Base-by-base conservation (phyloP, 805 yeast genomes). In the Ogataea chonburiensis region DNA sequence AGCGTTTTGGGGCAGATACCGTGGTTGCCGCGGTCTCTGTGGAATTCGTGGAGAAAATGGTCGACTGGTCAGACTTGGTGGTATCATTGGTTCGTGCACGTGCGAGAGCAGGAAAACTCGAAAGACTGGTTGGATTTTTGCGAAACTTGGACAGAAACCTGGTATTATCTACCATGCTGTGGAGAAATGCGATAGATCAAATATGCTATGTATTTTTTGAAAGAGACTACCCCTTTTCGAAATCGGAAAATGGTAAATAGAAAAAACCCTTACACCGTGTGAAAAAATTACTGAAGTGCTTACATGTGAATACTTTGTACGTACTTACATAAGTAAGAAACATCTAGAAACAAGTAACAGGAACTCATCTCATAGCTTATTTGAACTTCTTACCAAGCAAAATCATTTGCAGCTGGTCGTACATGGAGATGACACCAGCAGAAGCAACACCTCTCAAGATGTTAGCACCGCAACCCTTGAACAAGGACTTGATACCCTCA, bases 381-480 rank as follows among this genome's bases (percentile, higher is more conserved):
- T 81, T 72, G 81, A 86, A 88, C 75, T 87, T 86, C 86, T 88
- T 87, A 73, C 97, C 97, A 73, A 88, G 87, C 61, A 89, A 43
- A 79, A 88, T 81, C 74, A 88, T 71, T 77, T 88, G 96, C 70
- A 88, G 77, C 77, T 88, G 95, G 73, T 89, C 97, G 79, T 89
- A 88, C 79, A 89, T 64, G 77, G 97, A 88, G 71, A 88, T 86
- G 63, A 89, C 97, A 86, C 96, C 96, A 67, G 97, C 97, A 81
- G 96, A 95, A 72, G 97, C 97, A 68, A 88, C 96, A 86, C 96
- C 96, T 84, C 97, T 88, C 73, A 88, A 80, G 81, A 88, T 88
- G 93, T 88, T 88, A 71, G 97, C 96, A 82, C 91, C 96, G 74
- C 96, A 88, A 79, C 97, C 97, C 81, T 86, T 89, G 91, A 88